These are phyloP conservation scores for Emergomyces africanus DNA, from an alignment of 2,329 filamentous ascomycete genomes.

Conservation along the genomic window DNA sequence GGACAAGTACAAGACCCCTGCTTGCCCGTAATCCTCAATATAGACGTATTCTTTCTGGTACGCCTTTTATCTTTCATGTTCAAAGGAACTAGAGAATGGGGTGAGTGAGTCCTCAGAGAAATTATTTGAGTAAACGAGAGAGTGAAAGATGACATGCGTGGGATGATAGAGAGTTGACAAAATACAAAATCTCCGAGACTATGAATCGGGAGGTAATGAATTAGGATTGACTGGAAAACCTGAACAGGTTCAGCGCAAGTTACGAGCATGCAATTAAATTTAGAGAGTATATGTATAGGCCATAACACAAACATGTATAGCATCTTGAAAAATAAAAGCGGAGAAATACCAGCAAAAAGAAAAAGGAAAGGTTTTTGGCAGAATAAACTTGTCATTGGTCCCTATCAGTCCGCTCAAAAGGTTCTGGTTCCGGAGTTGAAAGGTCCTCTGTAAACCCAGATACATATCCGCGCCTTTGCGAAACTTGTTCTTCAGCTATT, in stretches of 20 bases:
- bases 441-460: constrained; percentile 12
- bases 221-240: not conserved
- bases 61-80: too few relatives aligned
- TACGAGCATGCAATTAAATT: not conserved
- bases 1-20: too few relatives aligned
- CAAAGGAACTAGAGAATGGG: too few relatives aligned
- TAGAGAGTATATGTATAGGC: not conserved
- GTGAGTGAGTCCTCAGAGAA: not conserved
- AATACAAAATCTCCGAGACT: not conserved
- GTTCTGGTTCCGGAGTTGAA: not conserved
- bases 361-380: not conserved
- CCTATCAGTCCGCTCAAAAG: not conserved
- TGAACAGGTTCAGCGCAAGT: not conserved
- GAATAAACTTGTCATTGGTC: not conserved
- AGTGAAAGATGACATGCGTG: not conserved
- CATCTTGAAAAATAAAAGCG: not conserved
- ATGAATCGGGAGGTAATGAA: not conserved
- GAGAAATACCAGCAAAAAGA: not conserved
- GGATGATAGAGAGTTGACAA: too few relatives aligned
- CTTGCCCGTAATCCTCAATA: too few relatives aligned
- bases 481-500: constrained; percentile 3
- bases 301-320: not conserved
- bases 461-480: constrained; percentile 6
- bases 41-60: too few relatives aligned
- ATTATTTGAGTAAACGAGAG: not conserved